These are phyloP conservation scores for Globisporangium camurandrum DNA, from an alignment of 352 stramenopile species.

Conservation along the genomic window DNA sequence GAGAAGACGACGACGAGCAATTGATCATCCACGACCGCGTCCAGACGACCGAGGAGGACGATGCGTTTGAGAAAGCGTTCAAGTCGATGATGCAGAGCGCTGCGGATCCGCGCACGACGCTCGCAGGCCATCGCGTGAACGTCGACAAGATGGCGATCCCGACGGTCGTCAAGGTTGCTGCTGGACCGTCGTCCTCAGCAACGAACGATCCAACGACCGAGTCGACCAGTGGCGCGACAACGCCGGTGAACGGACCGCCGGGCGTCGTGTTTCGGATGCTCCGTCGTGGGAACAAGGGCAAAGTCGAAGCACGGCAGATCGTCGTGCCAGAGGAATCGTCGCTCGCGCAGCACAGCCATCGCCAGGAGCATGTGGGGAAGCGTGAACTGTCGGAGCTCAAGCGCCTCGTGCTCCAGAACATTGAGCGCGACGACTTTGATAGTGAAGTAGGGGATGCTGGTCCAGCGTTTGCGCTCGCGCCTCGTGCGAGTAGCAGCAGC, in stretches of 20 bases:
- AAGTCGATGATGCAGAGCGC: constrained; percentile 78
- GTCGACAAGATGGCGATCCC: constrained; percentile 88
- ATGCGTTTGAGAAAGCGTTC: constrained; percentile 85
- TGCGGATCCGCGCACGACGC: constrained; percentile 46
- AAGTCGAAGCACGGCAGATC: constrained; percentile 91
- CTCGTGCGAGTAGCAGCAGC: constrained; percentile 7
- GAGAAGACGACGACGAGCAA: constrained; percentile 81
- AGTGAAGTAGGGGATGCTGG: constrained; percentile 7
- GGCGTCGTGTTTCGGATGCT: constrained; percentile 92
- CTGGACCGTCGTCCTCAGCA: too few relatives aligned
- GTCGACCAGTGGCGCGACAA: not conserved
- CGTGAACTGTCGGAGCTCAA: constrained; percentile 86
- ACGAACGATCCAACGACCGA: not conserved
- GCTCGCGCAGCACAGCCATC: constrained; percentile 86
- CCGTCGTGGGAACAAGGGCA: constrained; percentile 95
- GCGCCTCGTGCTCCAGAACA: constrained; percentile 78
- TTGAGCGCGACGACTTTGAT: constrained; percentile 80
- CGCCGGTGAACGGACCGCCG: constrained; percentile 20
- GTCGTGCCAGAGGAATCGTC: constrained; percentile 91
- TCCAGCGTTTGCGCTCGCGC: constrained; percentile 7
- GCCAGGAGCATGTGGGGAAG: constrained; percentile 80
- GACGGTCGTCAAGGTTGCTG: constrained; percentile 53
- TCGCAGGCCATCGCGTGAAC: constrained; percentile 50
- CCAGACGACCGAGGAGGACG: constrained; percentile 75
- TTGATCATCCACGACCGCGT: constrained; percentile 83